These are phyloP conservation scores for Linnemannia elongata DNA, from an alignment of 192 early-diverging fungal species.

Conservation along the genomic window DNA sequence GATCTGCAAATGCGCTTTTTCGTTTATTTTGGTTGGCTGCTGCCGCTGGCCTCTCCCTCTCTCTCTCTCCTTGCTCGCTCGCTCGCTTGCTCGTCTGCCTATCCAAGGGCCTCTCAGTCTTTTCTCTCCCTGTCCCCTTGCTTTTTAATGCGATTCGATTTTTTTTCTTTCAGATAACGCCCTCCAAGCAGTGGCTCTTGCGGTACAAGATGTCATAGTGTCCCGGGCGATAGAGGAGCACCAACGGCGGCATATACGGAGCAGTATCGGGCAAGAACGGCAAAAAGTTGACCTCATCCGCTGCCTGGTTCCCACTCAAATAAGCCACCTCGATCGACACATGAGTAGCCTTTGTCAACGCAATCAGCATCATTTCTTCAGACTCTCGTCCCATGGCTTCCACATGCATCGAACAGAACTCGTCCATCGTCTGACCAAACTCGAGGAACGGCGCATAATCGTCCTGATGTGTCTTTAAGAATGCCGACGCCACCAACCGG, in stretches of 20 bases:
- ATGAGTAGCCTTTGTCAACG: slow-evolving; percentile 74
- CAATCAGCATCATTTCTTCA: slow-evolving; percentile 86
- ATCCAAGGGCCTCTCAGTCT: no score
- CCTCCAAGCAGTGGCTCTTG: slow-evolving; percentile 56
- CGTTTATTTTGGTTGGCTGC: background rate
- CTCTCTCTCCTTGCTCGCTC: background rate
- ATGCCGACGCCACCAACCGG: slow-evolving; percentile 69
- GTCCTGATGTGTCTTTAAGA: slow-evolving; percentile 64
- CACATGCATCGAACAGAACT: slow-evolving; percentile 67
- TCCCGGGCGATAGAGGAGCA: slow-evolving; percentile 67
- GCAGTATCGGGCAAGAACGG: slow-evolving; percentile 77
- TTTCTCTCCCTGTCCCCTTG: background rate
- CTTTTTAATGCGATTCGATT: background rate
- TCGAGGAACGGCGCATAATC: slow-evolving; percentile 72
- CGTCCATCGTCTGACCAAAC: slow-evolving; percentile 67
- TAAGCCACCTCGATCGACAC: slow-evolving; percentile 78
- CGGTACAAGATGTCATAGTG: slow-evolving; percentile 87
- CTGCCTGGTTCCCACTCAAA: slow-evolving; percentile 68
- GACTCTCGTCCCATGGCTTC: slow-evolving; percentile 78
- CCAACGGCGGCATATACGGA: slow-evolving; percentile 56
- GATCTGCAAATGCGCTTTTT: background rate
- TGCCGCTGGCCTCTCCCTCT: background rate
- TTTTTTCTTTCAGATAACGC: slow-evolving; percentile 30
- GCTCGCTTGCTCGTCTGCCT: background rate
- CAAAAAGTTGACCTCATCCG: slow-evolving; percentile 76